Base-by-base conservation (phyloP, 257 asterid genomes). In the Jacaranda mimosifolia region DNA sequence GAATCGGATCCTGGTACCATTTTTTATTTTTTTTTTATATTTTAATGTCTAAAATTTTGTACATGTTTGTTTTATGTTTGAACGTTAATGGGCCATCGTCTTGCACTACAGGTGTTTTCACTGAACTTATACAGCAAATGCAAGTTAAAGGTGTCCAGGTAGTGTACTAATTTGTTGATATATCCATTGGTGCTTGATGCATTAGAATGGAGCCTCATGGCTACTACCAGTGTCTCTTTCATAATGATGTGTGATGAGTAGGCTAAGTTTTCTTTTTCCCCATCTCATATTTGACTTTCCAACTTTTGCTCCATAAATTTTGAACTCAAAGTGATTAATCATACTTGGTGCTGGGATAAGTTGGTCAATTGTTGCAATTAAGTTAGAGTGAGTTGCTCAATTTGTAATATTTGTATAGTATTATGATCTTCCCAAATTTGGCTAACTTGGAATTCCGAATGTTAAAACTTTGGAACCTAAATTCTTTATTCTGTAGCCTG, bases 71-170 rank as follows among this genome's bases (percentile, higher is more conserved):
- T 48, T 63, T 55, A 53, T 21, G 56, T 36, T 68, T 48, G 60
- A 4, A 46, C 36, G 32, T 14, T 32, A 53, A 17, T 18, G 67
- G 53, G 1, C 18, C 13, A 48, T 57, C 46, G 57, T 78, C 73
- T 75, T 84, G 63, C 66, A 32, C 59, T 86, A 74, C 90, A 96
- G 99, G 97, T 83, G 97, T 96, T 83, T 96, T 96, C 88, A 96
- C 99, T 10, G 99, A 96, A 85, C 98, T 96, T 77, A 86, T 93
- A 82, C 97, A 91, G 83, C 99, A 96, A 88, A 93, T 96, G 99
- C 98, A 94, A 83, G 99, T 96, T 70, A 96, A 91, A 88, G 98
- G 99, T 9, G 97, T 93, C 67, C 99, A 96, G 99, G 99, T 96
- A 85, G 45, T 59, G 60, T 73, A 26, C 32, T 26, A 26, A 26